Conservation (phyloP, 805 yeast genomes). For the Starmerella roubikii region DNA sequence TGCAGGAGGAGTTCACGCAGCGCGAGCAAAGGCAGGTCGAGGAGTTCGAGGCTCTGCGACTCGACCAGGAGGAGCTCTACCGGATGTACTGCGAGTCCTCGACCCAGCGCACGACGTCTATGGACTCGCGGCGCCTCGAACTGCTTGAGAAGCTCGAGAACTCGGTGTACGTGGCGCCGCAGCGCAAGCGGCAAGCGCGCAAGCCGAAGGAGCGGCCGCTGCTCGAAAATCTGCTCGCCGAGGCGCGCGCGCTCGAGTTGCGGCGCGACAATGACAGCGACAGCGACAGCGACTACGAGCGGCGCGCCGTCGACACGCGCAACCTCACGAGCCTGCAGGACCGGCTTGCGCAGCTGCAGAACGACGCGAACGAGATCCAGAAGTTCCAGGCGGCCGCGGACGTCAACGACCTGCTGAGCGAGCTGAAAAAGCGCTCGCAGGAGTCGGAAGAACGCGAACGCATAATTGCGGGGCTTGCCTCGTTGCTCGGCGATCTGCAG, state of each 20-base stretch:
- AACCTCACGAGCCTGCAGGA: slow-evolving; percentile 38
- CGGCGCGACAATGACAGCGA: slow-evolving; percentile 62
- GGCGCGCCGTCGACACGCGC: slow-evolving; percentile 1
- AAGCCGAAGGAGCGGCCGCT: not conserved
- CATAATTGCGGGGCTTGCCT: slow-evolving; percentile 5
- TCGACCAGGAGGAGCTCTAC: slow-evolving; percentile 47
- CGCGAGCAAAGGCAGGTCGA: slow-evolving; percentile 32
- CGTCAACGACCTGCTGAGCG: slow-evolving; percentile 15
- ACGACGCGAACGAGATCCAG: slow-evolving; percentile 49
- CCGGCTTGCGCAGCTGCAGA: slow-evolving; percentile 56
- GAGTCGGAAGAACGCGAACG: slow-evolving; percentile 7
- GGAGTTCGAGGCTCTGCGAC: slow-evolving; percentile 33
- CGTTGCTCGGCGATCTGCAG: slow-evolving; percentile 9
- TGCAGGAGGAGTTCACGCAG: slow-evolving; percentile 50
- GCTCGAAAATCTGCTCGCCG: slow-evolving; percentile 37
- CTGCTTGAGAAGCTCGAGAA: slow-evolving; percentile 22
- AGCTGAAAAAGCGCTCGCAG: slow-evolving; percentile 15
- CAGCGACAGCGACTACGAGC: slow-evolving; percentile 37
- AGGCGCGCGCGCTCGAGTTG: slow-evolving; percentile 37
- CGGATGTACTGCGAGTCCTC: slow-evolving; percentile 38
- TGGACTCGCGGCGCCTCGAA: slow-evolving; percentile 19
- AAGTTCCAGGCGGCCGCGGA: slow-evolving; percentile 23
- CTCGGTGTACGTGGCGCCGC: slow-evolving; percentile 4
- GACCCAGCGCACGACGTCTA: slow-evolving; percentile 2
- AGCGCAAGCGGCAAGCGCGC: not conserved